Base-by-base conservation (phyloP, 768 basidiomycete genomes). In the Udeniomyces megalosporus region DNA sequence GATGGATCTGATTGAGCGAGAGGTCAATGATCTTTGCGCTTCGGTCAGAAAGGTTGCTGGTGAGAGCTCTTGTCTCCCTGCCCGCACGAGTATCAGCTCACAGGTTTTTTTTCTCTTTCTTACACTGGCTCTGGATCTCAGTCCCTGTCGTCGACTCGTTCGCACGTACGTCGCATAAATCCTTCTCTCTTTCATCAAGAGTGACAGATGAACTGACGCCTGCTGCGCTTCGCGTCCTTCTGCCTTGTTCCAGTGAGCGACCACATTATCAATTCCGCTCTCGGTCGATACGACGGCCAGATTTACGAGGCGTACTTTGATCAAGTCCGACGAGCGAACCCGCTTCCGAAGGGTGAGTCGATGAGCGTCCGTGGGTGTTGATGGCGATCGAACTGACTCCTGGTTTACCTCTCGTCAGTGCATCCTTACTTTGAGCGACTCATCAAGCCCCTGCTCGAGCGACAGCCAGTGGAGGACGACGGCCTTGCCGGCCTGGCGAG, bases 381-480 rank as follows among this genome's bases (percentile, higher is more conserved):
- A 8, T 45, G 20, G 59, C 28, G 12, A 17, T 15, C 60, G 2
- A 22, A 22, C 32, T 44, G 29, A 42, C 46, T 35, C 34, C 22
- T 17, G 7, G 29, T 20, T 34, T 34, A 3, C 34, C 0, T 42
- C 24, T 26, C 55, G 29, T 32, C 3, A 64, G 63, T 70, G 17
- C 75, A 75, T 65, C 76, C 76, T 2, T 77, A 77, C 70, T 76
- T 77, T 61, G 72, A 74, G 22, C 67, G 75, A n/a, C 68, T 76
- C 46, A 77, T 77, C 72, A 72, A 72, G 66, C 75, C 76, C 3
- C 65, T 77, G 34, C 69, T 77, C 51, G 74, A 75, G 61, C 69
- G 76, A 35, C 66, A 72, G 63, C 70, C 74, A 32, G 62, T 69
- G 35, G 66, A 66, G 20, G 63, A 73, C 29, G 73, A 71, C 50